phyloP scores from a whole-genome alignment of 768 basidiomycete species.

The Mrakia gelida region DNA sequence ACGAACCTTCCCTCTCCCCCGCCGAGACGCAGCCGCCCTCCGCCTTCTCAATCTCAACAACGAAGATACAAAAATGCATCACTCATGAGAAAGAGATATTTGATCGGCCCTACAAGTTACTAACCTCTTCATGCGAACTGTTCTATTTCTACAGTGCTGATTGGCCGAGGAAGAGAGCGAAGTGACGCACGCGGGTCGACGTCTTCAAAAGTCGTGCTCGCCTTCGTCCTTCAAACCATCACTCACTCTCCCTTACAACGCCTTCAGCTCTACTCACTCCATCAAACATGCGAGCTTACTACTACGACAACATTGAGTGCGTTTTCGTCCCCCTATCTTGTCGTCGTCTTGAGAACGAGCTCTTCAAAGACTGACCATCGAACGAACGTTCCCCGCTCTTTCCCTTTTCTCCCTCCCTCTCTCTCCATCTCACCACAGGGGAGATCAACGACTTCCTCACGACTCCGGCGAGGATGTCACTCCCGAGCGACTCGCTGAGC shows the following conservation, averaged over 20 bases:
- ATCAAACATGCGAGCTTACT: conserved; percentile 38
- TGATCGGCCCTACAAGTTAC: too few species aligned
- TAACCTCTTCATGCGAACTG: too few species aligned
- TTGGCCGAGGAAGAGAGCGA: too few species aligned
- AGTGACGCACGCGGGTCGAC: background rate
- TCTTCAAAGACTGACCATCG: background rate
- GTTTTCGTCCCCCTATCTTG: background rate
- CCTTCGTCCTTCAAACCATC: background rate
- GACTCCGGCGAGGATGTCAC: conserved; percentile 57
- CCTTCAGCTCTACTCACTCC: background rate
- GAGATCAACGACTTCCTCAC: conserved; percentile 77
- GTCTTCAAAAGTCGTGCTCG: background rate
- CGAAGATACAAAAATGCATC: too few species aligned
- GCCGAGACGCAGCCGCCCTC: too few species aligned
- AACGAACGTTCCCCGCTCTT: conserved; percentile 14
- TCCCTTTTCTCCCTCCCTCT: conserved; percentile 47
- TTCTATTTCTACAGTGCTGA: too few species aligned
- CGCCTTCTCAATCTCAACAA: too few species aligned
- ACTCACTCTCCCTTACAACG: background rate
- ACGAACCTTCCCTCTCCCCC: too few species aligned
- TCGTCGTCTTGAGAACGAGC: background rate
- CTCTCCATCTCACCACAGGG: conserved; percentile 58
- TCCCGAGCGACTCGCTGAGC: conserved; percentile 50
- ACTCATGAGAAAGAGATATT: too few species aligned
- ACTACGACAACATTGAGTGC: conserved; percentile 45